Conservation (phyloP, 768 basidiomycete genomes). For the Collybiopsis confluens region DNA sequence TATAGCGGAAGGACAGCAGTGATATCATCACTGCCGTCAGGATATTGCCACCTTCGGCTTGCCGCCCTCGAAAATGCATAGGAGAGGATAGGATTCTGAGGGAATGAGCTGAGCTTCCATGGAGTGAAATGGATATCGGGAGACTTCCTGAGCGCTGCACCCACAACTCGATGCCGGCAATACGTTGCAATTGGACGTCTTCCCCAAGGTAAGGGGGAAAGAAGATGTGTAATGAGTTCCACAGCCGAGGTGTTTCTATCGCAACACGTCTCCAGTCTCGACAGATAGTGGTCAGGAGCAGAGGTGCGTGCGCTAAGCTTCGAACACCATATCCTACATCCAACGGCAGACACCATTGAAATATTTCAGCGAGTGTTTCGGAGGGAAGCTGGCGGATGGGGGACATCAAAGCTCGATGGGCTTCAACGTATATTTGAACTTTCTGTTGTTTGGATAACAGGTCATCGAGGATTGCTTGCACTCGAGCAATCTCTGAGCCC, state of each 20-base stretch:
- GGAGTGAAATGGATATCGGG: no score
- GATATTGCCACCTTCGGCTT: not conserved
- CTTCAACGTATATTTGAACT: constrained; percentile 7
- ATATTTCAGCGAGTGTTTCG: constrained; percentile 22
- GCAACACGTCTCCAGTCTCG: constrained; percentile 21
- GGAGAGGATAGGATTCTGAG: no score
- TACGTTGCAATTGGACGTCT: no score
- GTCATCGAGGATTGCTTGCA: not conserved
- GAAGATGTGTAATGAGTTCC: constrained; percentile 17
- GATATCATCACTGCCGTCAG: no score
- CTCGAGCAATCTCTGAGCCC: not conserved
- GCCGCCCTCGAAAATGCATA: no score
- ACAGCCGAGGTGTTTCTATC: constrained; percentile 21
- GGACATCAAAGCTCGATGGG: constrained; percentile 20
- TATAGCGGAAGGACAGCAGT: no score
- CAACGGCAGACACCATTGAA: constrained; percentile 19
- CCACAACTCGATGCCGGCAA: no score
- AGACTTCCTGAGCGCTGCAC: no score
- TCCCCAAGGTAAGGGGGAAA: not conserved
- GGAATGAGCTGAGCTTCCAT: no score
- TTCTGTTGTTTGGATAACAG: not conserved
- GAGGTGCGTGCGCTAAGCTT: constrained; percentile 14
- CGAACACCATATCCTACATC: constrained; percentile 13
- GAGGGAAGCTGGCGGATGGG: constrained; percentile 19
- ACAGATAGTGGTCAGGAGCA: constrained; percentile 22